A percentile compares a stretch with the other conserved stretches of the same genome.
Evolutionary conservation across 176 grass and related monocot species (phyloP).

Genomic region (Elaeis guineensis): DNA sequence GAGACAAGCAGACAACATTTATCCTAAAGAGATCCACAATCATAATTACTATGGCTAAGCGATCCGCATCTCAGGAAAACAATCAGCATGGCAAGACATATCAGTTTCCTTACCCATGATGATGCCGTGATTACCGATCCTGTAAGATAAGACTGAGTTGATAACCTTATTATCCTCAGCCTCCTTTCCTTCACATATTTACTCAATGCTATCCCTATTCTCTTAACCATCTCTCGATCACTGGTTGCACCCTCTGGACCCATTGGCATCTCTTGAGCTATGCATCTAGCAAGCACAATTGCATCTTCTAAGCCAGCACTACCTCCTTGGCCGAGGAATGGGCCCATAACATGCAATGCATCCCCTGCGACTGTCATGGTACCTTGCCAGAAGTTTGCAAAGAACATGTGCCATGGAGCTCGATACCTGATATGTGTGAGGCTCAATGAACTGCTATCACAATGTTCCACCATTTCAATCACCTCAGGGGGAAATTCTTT

Average conservation of each 20-base stretch:
- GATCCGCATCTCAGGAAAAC: constrained; percentile 21
- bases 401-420: constrained; percentile 31
- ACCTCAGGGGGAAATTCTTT: constrained; percentile 17
- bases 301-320: constrained; percentile 28
- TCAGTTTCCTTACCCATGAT: constrained; percentile 23
- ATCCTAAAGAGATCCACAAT: constrained; percentile 35
- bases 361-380: constrained; percentile 40
- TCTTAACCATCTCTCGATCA: constrained; percentile 2
- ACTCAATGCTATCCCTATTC: constrained; percentile 14
- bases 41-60: constrained; percentile 16
- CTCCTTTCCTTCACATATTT: constrained; percentile 30
- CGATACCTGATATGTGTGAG: constrained; percentile 17
- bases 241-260: neutral
- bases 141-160: constrained; percentile 13
- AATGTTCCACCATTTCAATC: constrained; percentile 15
- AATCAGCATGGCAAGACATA: constrained; percentile 2
- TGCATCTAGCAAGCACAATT: constrained; percentile 30
- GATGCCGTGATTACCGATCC: neutral
- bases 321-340: constrained; percentile 51
- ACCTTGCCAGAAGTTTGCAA: constrained; percentile 21
- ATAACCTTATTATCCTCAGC: constrained; percentile 22
- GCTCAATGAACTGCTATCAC: constrained; percentile 25
- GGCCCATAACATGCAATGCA: constrained; percentile 51
- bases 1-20: neutral
- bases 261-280: constrained; percentile 12